Conservation (phyloP, 352 stramenopile species). For the Poterioochromonas sp. region DNA sequence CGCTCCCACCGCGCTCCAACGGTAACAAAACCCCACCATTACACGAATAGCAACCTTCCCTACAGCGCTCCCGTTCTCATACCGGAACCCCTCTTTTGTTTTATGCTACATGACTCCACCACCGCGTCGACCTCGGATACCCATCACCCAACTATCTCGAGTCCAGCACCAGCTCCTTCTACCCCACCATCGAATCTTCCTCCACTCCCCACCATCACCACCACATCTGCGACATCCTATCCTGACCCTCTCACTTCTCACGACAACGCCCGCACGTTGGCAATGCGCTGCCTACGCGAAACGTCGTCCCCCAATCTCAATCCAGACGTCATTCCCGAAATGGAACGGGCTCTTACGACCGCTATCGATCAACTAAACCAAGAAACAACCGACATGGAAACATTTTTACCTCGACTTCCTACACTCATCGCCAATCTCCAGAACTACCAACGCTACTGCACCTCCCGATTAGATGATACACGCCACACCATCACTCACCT, state of each 20-base stretch:
- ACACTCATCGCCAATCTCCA: slow-evolving; percentile 10
- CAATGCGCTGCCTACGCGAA: slow-evolving; percentile 7
- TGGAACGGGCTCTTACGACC: slow-evolving; percentile 7
- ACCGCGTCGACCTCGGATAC: slow-evolving; percentile 5
- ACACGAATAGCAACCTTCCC: slow-evolving; percentile 10
- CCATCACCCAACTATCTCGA: slow-evolving; percentile 10
- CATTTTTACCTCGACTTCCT: slow-evolving; percentile 13
- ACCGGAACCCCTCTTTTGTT: slow-evolving; percentile 21
- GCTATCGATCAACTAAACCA: slow-evolving; percentile 13
- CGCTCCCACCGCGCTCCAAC: slow-evolving; percentile 15
- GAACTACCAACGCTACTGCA: slow-evolving; percentile 10
- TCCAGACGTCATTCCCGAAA: slow-evolving; percentile 10
- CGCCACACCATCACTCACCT: slow-evolving; percentile 7
- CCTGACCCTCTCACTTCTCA: slow-evolving; percentile 1
- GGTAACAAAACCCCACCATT: slow-evolving; percentile 25
- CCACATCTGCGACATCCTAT: slow-evolving; percentile 3
- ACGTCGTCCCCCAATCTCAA: slow-evolving; percentile 8
- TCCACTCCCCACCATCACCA: slow-evolving; percentile 7
- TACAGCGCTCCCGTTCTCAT: slow-evolving; percentile 21
- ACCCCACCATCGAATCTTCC: slow-evolving; percentile 1
- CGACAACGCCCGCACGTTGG: slow-evolving; percentile 1
- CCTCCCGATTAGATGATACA: slow-evolving; percentile 7
- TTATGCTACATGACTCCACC: slow-evolving; percentile 21
- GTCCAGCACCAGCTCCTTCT: neutral
- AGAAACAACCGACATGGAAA: slow-evolving; percentile 13